A percentile compares a stretch with the other conserved stretches of the same genome.
Conservation (phyloP, 352 stramenopile genomes). For the Phytophthora citrophthora region DNA sequence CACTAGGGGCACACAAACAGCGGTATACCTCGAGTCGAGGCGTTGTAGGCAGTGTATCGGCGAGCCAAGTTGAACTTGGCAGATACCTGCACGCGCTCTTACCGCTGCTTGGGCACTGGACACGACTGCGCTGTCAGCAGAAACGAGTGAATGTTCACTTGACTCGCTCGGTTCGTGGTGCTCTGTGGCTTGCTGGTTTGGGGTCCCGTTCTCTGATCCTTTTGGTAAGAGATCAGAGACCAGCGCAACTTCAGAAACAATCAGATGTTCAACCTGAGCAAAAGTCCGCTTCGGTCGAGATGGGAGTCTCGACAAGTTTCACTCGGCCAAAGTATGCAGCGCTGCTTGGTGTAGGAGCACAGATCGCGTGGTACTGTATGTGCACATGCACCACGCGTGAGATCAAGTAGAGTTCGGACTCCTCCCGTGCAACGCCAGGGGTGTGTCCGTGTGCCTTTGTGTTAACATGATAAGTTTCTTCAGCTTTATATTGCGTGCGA, state of each 20-base stretch:
- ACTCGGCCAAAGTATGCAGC: slow-evolving; percentile 10
- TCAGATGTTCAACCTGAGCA: slow-evolving; percentile 9
- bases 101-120: slow-evolving; percentile 2
- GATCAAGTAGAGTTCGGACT: slow-evolving; percentile 27
- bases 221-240: not conserved
- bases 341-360: slow-evolving; percentile 11
- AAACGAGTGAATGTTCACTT: not conserved
- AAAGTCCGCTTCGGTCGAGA: slow-evolving; percentile 3
- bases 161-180: not conserved
- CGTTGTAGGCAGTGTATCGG: slow-evolving; percentile 16
- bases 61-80: slow-evolving; percentile 25
- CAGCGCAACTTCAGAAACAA: slow-evolving; percentile 25
- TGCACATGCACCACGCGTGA: slow-evolving; percentile 11
- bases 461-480: slow-evolving; percentile 4
- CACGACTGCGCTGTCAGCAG: not conserved
- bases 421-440: not conserved
- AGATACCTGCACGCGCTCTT: slow-evolving; percentile 14
- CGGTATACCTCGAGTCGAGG: slow-evolving; percentile 3
- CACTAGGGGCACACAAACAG: slow-evolving; percentile 2
- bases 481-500: too few relatives aligned
- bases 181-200: slow-evolving; percentile 8
- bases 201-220: slow-evolving; percentile 8
- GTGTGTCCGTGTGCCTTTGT: not conserved
- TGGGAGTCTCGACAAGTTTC: slow-evolving; percentile 5
- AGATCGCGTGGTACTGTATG: not conserved